A percentile compares a stretch with the other conserved stretches of the same genome.
phyloP scores from a whole-genome alignment of 1,139 yeast species.

The Magnusiomyces fungicola region DNA sequence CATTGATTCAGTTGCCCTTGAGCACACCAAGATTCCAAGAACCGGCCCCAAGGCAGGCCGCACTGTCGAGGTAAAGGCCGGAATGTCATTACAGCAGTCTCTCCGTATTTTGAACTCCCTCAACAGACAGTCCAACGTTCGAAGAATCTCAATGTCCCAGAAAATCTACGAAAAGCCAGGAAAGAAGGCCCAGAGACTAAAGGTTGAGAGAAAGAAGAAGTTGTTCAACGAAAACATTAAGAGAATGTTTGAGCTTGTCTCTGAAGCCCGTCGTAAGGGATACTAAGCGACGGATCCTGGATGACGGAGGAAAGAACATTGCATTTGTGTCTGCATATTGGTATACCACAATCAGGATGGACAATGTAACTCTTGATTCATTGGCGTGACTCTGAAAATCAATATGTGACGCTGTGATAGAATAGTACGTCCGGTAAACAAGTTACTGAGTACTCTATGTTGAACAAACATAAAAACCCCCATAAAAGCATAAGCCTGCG shows the following conservation, averaged over 20 bases:
- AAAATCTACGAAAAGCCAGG: slow-evolving; percentile 33
- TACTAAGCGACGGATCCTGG: too few species aligned
- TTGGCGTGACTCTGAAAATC: too few species aligned
- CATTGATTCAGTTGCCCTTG: background rate
- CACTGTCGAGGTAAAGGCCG: slow-evolving; percentile 24
- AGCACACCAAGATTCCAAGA: slow-evolving; percentile 7
- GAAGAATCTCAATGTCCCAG: slow-evolving; percentile 26
- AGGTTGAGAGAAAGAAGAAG: slow-evolving; percentile 29
- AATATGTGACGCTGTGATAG: too few species aligned
- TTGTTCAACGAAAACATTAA: slow-evolving; percentile 32
- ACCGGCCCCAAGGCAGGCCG: slow-evolving; percentile 32
- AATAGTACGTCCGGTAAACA: too few species aligned
- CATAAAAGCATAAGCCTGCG: too few species aligned
- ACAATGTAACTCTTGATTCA: too few species aligned
- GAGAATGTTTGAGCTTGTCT: slow-evolving; percentile 31
- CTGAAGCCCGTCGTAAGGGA: slow-evolving; percentile 33
- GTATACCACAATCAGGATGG: too few species aligned
- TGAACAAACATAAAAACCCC: too few species aligned
- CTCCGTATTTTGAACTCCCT: slow-evolving; percentile 25
- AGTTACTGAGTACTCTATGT: too few species aligned
- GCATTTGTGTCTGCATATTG: too few species aligned
- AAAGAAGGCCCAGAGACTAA: slow-evolving; percentile 29
- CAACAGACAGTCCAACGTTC: slow-evolving; percentile 27
- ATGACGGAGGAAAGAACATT: too few species aligned
- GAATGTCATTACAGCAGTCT: slow-evolving; percentile 23